Conservation (phyloP, 305 asterid species). For the Ajuga reptans region DNA sequence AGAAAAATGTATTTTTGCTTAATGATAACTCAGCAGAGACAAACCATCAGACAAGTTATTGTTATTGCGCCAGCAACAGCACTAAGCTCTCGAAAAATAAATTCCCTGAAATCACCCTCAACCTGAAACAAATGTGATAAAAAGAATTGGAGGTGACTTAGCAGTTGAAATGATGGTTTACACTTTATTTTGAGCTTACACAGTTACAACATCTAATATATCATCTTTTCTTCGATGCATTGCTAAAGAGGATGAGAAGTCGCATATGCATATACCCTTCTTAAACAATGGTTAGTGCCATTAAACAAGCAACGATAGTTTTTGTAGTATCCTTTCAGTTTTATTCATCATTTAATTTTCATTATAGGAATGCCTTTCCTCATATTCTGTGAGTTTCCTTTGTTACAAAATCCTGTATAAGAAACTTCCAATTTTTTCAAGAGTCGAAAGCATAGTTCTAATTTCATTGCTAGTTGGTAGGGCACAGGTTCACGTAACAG, state of each 20-base stretch:
- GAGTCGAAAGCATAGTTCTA: background rate
- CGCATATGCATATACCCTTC: background rate
- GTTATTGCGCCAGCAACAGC: constrained; percentile 95
- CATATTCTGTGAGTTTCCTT: background rate
- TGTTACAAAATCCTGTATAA: background rate
- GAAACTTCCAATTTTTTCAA: background rate
- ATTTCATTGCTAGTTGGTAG: background rate
- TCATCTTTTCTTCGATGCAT: too few relatives aligned
- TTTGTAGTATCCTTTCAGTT: background rate
- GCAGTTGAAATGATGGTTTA: constrained; percentile 11
- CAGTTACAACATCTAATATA: background rate
- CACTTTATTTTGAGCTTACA: background rate
- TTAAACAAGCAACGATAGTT: background rate
- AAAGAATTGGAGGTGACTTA: constrained; percentile 7
- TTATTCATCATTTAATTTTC: constrained; percentile 2
- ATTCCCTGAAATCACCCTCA: constrained; percentile 51
- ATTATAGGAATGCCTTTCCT: background rate
- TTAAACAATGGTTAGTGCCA: background rate
- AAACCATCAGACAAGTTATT: constrained; percentile 87
- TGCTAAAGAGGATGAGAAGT: background rate
- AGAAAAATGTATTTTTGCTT: constrained; percentile 6
- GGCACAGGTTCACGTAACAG: background rate
- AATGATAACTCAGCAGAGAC: constrained; percentile 32
- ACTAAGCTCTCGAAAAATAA: constrained; percentile 76
- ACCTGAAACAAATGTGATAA: constrained; percentile 37